Conservation (phyloP, 2,329 filamentous ascomycete species). For the Furcasterigmium sp. region DNA sequence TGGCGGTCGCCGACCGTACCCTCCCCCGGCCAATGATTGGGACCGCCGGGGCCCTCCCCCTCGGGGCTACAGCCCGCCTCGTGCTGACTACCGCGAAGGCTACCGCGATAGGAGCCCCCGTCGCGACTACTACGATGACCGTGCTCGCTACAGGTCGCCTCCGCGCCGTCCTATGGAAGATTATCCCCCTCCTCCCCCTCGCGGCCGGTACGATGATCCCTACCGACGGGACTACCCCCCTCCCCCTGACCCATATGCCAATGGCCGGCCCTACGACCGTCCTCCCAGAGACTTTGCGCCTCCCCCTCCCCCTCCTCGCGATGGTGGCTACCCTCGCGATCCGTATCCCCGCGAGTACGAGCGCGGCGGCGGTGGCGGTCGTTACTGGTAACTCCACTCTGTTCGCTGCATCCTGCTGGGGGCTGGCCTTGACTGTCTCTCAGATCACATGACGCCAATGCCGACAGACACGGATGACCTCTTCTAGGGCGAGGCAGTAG, state of each 20-base stretch:
- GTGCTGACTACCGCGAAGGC: conserved; percentile 58
- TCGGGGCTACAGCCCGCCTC: conserved; percentile 78
- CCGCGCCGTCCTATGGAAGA: conserved; percentile 75
- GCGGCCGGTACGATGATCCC: conserved; percentile 69
- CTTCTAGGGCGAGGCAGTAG: too few species aligned
- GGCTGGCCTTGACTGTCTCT: conserved; percentile 12
- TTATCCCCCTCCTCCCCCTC: conserved; percentile 61
- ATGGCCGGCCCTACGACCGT: conserved; percentile 52
- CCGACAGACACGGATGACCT: too few species aligned
- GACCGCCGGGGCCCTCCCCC: conserved; percentile 72
- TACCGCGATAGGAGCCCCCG: conserved; percentile 86
- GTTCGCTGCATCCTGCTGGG: conserved; percentile 5
- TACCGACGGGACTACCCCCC: conserved; percentile 67
- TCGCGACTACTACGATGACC: conserved; percentile 83
- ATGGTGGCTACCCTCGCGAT: conserved; percentile 41
- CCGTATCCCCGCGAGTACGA: conserved; percentile 44
- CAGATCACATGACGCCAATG: background rate
- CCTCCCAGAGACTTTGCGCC: conserved; percentile 36
- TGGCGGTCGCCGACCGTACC: conserved; percentile 58
- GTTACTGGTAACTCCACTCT: conserved; percentile 40
- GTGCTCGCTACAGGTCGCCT: conserved; percentile 74
- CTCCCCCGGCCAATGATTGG: conserved; percentile 70
- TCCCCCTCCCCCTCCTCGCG: conserved; percentile 35
- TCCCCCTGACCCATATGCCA: conserved; percentile 54
- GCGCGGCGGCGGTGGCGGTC: conserved; percentile 29